Evolutionary conservation across 1,139 yeast genomes (phyloP), one percentile per base, ranked within the genome.

Genomic region (Protomyces inundatus): DNA sequence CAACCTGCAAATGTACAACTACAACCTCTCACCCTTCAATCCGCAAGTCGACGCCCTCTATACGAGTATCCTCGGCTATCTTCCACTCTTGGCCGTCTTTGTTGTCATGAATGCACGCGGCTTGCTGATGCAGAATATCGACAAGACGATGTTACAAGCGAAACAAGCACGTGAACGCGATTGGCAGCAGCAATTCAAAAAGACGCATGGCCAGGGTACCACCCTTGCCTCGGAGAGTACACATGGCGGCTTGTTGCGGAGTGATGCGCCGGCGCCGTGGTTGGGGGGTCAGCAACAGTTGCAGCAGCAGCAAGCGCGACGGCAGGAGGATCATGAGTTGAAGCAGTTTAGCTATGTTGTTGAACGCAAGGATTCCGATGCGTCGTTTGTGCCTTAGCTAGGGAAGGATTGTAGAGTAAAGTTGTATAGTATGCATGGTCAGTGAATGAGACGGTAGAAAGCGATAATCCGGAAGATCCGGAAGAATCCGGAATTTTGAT

Each of bases 331-430:
- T 14, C 62, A 58, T 40, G 62, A 58, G 52, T 34, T 58, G 35
- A 58, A 58, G 62, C 39, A 33, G 36, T 58, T 58, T 39, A 50
- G 34, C 35, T 58, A 58, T 35, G 62, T 58, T 12, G 34, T 58
- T 12, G 62, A 58, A 14, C 62, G 56, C 33, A 52, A 40, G 53
- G 52, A 39, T 3, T 57, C 61, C 6, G 54, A 6, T n/a, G 4
- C 51, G 3, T 46, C 51, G 5, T 46, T 30, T 46, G 10, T 30
- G n/a, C 32, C 51, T 14, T 46, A 39, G 42, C 23, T 23, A 23
- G 23, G 23, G 23, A 23, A 23, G 23, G 23, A 23, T 23, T 23
- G 23, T 23, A 23, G 23, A 23, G 23, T 23, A 23, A 1, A 23
- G 23, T 23, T 23, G 23, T 23, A 23, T 23, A 23, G 23, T 23